Base-by-base conservation (phyloP, 805 yeast genomes). In the Candida tallmaniae region DNA sequence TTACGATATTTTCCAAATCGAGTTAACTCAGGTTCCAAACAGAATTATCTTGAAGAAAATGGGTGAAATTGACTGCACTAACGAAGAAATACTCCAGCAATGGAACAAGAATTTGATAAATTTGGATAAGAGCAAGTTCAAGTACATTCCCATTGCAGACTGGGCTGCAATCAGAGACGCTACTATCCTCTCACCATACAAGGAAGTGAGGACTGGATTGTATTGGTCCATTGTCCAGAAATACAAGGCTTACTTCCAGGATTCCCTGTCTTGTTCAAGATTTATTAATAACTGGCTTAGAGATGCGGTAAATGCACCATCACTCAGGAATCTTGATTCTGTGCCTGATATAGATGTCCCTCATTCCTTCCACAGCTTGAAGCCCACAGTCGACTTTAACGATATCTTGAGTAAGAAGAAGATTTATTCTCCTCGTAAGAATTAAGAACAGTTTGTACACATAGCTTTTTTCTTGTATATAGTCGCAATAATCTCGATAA, bases 121-220 rank as follows among this genome's bases (percentile, higher is more conserved):
- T 25, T 70, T 75, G 43, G 78, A 80, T 39, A 73, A 70, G 22
- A 69, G 66, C 32, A 77, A 78, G 8, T 75, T 73, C 58, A 60
- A 57, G 25, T 81, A 78, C 51, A 78, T 83, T 46, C 88, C 90
- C 5, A 78, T 77, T 53, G 90, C 93, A 8, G 90, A 83, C 59
- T 83, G 90, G 90, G 81, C 85, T 25, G 83, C 90, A 2, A 57
- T 84, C 38, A 76, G 89, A 62, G 88, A 80, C 54, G 85, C 90
- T 14, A 83, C 93, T 5, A 65, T 76, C 27, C 60, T 62, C 39
- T 68, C 80, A 4, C 54, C 52, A 16, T 60, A 51, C 24, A 25
- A 23, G 20, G 56, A 65, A 13, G 70, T 67, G 25, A 68, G 86
- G 56, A 67, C 69, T 41, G 62, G 67, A 23, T 56, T 78, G 18